Conservation (phyloP, 202 grass and related monocot species). For the Carex arenaria region DNA sequence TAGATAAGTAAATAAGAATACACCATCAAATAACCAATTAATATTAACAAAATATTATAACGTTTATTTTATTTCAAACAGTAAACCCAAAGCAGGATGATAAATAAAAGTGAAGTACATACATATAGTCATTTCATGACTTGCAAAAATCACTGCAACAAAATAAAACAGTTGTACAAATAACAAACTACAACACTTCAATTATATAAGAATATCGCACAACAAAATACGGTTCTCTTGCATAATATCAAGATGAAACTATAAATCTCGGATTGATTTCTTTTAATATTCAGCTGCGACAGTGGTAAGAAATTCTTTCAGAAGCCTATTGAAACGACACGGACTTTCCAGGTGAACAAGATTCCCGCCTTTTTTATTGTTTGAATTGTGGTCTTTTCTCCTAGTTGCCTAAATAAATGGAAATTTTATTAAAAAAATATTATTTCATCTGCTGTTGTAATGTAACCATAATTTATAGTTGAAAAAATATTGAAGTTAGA, state of each 20-base stretch:
- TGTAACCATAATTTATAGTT: too few species aligned
- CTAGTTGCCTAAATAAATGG: slow-evolving; percentile 48
- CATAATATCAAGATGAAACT: not conserved
- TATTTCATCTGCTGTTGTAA: too few species aligned
- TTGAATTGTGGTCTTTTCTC: slow-evolving; percentile 63
- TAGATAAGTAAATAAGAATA: too few species aligned
- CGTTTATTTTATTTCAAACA: too few species aligned
- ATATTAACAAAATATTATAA: too few species aligned
- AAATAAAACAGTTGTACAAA: not conserved
- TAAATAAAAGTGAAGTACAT: not conserved
- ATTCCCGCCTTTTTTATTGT: slow-evolving; percentile 66
- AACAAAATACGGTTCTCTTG: not conserved
- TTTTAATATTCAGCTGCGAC: slow-evolving; percentile 32
- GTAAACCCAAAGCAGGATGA: not conserved
- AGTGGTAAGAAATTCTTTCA: slow-evolving; percentile 66
- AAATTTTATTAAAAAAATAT: too few species aligned
- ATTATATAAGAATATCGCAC: too few species aligned
- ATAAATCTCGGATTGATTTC: slow-evolving; percentile 21
- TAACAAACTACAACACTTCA: not conserved
- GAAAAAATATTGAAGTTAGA: not conserved
- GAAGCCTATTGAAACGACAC: slow-evolving; percentile 53
- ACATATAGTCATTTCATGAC: not conserved
- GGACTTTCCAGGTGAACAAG: slow-evolving; percentile 85
- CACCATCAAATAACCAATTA: too few species aligned
- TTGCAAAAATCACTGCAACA: not conserved